phyloP scores from a whole-genome alignment of 352 stramenopile species.

The Saprolegnia parasitica region DNA sequence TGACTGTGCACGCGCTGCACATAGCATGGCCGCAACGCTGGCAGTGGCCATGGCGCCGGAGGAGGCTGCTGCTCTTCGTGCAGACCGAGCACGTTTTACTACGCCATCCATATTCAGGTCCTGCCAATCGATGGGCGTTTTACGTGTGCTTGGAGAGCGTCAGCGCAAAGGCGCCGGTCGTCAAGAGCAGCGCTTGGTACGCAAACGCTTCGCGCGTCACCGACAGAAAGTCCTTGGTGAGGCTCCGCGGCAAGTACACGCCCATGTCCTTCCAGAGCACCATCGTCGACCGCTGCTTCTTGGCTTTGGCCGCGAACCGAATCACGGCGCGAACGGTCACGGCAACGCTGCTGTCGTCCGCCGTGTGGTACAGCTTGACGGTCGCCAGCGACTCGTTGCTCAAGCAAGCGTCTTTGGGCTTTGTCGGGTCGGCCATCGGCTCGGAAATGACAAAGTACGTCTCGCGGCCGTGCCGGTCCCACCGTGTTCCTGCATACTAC shows the following conservation, averaged over 20 bases:
- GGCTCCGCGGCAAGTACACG: not conserved
- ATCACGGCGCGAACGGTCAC: slow-evolving; percentile 1
- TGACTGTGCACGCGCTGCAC: slow-evolving; percentile 1
- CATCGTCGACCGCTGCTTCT: not conserved
- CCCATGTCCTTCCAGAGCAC: slow-evolving; percentile 12
- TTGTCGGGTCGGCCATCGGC: not conserved
- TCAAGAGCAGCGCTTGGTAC: slow-evolving; percentile 17
- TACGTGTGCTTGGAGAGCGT: slow-evolving; percentile 5
- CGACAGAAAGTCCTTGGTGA: slow-evolving; percentile 3
- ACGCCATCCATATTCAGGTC: too few relatives aligned
- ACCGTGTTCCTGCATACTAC: not conserved
- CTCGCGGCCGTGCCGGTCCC: not conserved
- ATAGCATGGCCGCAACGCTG: slow-evolving; percentile 8
- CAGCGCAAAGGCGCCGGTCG: slow-evolving; percentile 1
- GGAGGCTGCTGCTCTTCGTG: not conserved
- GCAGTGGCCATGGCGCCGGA: slow-evolving; percentile 10
- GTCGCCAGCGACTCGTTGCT: not conserved
- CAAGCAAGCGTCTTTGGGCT: not conserved
- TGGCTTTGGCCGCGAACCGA: not conserved
- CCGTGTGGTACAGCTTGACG: slow-evolving; percentile 22
- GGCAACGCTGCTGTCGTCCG: not conserved
- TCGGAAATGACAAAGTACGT: slow-evolving; percentile 17
- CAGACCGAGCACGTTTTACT: slow-evolving; percentile 15
- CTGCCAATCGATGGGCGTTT: too few relatives aligned
- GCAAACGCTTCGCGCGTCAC: slow-evolving; percentile 1